Base-by-base conservation (phyloP, 176 grass and related monocot genomes). In the Rhynchospora tenuis region DNA sequence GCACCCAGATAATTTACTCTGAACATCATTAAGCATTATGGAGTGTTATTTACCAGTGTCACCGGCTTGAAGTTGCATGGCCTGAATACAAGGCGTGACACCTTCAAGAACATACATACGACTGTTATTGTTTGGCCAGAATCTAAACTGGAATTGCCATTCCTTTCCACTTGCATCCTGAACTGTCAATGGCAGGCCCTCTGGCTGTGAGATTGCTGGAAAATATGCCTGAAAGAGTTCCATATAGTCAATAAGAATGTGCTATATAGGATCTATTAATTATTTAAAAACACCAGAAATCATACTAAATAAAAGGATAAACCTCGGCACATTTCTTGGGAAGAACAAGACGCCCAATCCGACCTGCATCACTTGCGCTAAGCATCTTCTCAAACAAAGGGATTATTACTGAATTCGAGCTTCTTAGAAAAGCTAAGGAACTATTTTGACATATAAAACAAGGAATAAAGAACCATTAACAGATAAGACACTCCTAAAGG, bases 241-340 rank as follows among this genome's bases (percentile, higher is more conserved):
- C 12, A 86, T 64, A 23, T 51, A 85, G 63, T 52, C 23, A 82
- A 67, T 26, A 28, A 52, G 42, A 51, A 2, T 61, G 20, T 47
- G 80, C 60, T 29, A 28, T 66, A n/a, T 19, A 88, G 57, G 81
- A 56, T 84, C 6, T 78, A 84, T 13, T 81, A 42, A 81, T 55
- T 66, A 61, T 83, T 76, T 38, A 74, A 85, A 14, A 50, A 83
- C 31, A 50, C n/a, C 45, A 27, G 19, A 85, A 74, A 73, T 81
- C 28, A 63, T 15, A 82, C 63, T 81, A 51, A 71, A 38, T 38
- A 50, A 8, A 59, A 85, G 31, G 44, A 85, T 72, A 86, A 54
- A 94, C 97, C 91, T 99, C 97, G 70, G 97, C 97, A 48, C 97
- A 99, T 91, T 99, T 99, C 88, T 99, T 99, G 61, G 97, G 97